Evolutionary conservation across 192 early-diverging fungal genomes (phyloP), one percentile per base, ranked within the genome.

Genomic region (Mortierella antarctica): DNA sequence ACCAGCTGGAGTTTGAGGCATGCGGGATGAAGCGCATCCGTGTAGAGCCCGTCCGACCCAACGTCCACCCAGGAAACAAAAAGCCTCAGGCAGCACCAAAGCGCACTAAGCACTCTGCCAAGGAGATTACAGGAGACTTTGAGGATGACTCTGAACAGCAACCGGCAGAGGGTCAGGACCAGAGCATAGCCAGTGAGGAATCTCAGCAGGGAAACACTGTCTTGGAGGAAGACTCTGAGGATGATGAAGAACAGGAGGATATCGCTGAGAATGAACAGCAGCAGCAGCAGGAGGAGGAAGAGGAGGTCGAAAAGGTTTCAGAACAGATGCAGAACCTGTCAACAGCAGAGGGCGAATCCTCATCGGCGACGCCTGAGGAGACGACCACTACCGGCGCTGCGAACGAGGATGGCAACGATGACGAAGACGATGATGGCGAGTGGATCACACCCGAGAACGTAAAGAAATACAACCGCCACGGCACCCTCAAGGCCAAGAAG

Each of bases 381-480:
- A 14, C 17, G 21, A 14, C 57, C 39, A 12, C 39, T 17, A 18
- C 18, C 17, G 15, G 50, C 57, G 45, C 18, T 31, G 46, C 53
- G 21, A 21, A 56, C 20, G 20, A 45, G 47, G 44, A 55, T 3
- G 18, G 4, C 40, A 52, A 67, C 6, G 61, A 57, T 8, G 83
- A 85, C 51, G 87, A 89, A 41, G 82, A 84, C 65, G 89, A 90
- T 83, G 89, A 87, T 67, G 95, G 93, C 55, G 94, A 90, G 31
- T 98, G 97, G 97, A 98, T 98, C 74, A 98, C 97, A 5, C 97
- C 97, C 1, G 75, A 85, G 18, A 98, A 97, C 75, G 88, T 98
- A 67, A 86, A 89, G 48, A 83, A 91, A 73, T 87, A 88, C 70
- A 92, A 94, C 67, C 86, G 78, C 52, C 85, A 86, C 15, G 88